Evolutionary conservation across 805 yeast species (phyloP), one percentile per base, ranked within the genome.

Genomic region (Candida namnaoensis): DNA sequence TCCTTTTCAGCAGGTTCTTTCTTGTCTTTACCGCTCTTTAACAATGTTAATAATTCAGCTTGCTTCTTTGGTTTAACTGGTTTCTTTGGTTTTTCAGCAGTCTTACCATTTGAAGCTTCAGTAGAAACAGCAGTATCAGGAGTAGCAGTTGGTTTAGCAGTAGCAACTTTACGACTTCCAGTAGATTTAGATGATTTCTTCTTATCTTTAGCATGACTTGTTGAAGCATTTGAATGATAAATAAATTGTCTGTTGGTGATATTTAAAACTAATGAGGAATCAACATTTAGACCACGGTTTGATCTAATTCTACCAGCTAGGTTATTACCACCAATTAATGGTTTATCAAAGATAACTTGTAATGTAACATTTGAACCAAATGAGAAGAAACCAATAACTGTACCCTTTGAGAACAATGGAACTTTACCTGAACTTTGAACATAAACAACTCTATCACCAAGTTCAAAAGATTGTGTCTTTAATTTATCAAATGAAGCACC

Each of bases 391-490:
- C 84, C 82, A 39, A 86, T 82, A 41, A 93, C 95, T 1, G 96
- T 88, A 58, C 99, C 99, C 54, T 83, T 83, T 25, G 86, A 73
- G 56, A 83, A 88, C 43, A 81, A 63, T 26, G 96, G 95, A 13
- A 90, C 95, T 55, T 86, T 88, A 40, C 98, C 98, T 24, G 85
- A 78, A 51, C 81, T 85, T 51, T 83, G 82, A 23, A 88, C 84
- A 50, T 86, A 88, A 24, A 85, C 74, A 28, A 93, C 87, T 46
- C 99, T 76, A 56, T 93, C 97, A 52, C 99, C 99, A 23, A 93
- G 69, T 27, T 74, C 72, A 57, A 93, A 93, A 37, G 70, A 64
- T 65, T 93, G 99, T 35, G 72, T 71, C 42, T 82, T 75, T 49
- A 93, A 70, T 48, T 79, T 69, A 53, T 82, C 80, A 55, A 75